Evolutionary conservation across 1,284 basidiomycete genomes (phyloP), one percentile per base, ranked within the genome.

Genomic region (Ustilago tritici): DNA sequence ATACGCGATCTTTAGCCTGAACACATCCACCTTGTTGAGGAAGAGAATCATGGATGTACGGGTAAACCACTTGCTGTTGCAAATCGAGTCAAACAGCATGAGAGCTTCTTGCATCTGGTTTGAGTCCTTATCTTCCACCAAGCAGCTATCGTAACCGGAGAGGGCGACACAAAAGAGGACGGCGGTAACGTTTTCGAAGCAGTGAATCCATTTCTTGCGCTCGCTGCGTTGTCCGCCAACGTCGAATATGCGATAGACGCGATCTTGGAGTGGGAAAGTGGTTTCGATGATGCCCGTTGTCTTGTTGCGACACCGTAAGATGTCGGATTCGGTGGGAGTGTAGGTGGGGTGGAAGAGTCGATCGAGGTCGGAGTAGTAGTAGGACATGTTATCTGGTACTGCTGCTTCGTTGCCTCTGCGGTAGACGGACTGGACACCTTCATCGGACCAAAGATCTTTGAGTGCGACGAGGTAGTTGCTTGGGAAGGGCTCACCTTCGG

Each of bases 91-190:
- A 91, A 94, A 97, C 55, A 97, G 93, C 56, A 94, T 93, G 90
- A 97, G 92, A 0, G 95, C 93, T 82, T 96, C 95, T 88, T 95
- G 92, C 94, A 97, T 96, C 92, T 93, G 94, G 87, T 94, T 95
- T 80, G 93, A 93, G 84, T 94, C 92, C 87, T 91, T 92, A 86
- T 98, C 95, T 87, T 98, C 95, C 60, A 96, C 92, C 54, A 98
- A 88, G 87, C 94, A 95, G 82, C 95, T 93, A 85, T 98, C 95
- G 85, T 94, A 95, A 59, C 94, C 94, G 80, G 92, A 93, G 74
- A 95, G 87, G 74, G 92, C 93, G 77, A 94, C 93, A 79, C 94
- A 87, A 87, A 95, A 95, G 59, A 95, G 88, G 65, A 95, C 95
- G 73, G 92, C 93, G 4, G 93, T 95, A 61, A 88, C 87, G 9